phyloP scores from a whole-genome alignment of 192 early-diverging fungal genomes.

The Obelidium mucronatum region DNA sequence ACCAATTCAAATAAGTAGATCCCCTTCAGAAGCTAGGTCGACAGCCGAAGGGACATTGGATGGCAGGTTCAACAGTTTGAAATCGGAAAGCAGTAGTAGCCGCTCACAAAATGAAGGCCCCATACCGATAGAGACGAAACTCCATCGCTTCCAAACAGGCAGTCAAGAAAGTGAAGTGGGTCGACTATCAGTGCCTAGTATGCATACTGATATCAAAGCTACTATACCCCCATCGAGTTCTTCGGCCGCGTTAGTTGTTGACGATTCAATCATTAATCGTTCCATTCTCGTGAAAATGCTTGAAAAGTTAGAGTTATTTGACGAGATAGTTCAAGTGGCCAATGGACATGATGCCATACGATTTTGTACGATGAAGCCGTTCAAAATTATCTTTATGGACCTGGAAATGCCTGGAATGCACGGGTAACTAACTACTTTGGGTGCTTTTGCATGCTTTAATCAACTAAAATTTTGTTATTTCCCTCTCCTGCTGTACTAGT shows the following conservation, averaged over 20 bases:
- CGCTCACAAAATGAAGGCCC: too few relatives aligned
- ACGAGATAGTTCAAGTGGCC: conserved; percentile 30
- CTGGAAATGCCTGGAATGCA: conserved; percentile 49
- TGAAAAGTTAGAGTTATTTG: conserved; percentile 1
- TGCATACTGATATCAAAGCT: too few relatives aligned
- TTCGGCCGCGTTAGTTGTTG: conserved; percentile 30
- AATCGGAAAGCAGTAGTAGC: too few relatives aligned
- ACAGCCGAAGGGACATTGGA: too few relatives aligned
- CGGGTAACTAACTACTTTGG: conserved; percentile 22
- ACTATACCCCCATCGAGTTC: too few relatives aligned
- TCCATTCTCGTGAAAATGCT: conserved; percentile 29
- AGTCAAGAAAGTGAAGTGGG: too few relatives aligned
- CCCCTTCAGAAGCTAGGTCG: too few relatives aligned
- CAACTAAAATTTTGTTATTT: background rate
- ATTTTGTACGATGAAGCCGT: conserved; percentile 30
- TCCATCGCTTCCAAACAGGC: too few relatives aligned
- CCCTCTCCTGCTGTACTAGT: background rate
- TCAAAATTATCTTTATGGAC: conserved; percentile 45
- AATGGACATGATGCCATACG: conserved; percentile 41
- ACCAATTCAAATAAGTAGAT: too few relatives aligned
- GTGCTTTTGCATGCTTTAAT: background rate
- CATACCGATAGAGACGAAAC: too few relatives aligned
- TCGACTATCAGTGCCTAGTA: too few relatives aligned
- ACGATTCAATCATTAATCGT: conserved; percentile 37
- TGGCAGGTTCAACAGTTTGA: too few relatives aligned